A percentile compares a stretch with the other conserved stretches of the same genome.
phyloP scores from a whole-genome alignment of 2,329 filamentous ascomycete genomes.

The Alternaria burnsii region DNA sequence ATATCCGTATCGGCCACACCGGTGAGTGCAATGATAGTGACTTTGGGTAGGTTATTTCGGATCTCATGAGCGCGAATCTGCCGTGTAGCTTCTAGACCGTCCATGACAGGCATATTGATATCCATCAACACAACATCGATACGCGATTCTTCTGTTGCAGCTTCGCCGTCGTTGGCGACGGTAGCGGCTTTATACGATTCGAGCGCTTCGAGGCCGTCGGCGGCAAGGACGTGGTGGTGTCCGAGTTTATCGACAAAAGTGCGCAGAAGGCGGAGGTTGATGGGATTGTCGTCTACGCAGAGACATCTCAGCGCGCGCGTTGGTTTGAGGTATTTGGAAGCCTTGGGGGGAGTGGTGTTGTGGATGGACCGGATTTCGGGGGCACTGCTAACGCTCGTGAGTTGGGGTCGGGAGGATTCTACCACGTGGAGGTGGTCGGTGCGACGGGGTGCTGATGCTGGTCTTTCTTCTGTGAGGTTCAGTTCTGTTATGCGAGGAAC shows the following conservation, averaged over 20 bases:
- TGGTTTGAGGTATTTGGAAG: conserved; percentile 25
- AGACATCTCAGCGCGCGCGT: conserved; percentile 42
- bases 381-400: conserved; percentile 42
- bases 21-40: conserved; percentile 62
- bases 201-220: conserved; percentile 50
- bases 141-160: conserved; percentile 15
- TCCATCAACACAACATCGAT: conserved; percentile 49
- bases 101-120: conserved; percentile 51
- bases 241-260: conserved; percentile 49
- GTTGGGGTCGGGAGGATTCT: conserved; percentile 32
- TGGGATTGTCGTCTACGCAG: conserved; percentile 52
- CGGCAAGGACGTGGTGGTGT: conserved; percentile 44
- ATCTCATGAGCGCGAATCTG: conserved; percentile 58
- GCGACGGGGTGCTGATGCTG: conserved; percentile 16
- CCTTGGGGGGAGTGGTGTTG: conserved; percentile 25
- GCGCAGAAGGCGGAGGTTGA: conserved; percentile 50
- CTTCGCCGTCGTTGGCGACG: conserved; percentile 4
- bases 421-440: conserved; percentile 15
- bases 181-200: conserved; percentile 37
- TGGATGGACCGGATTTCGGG: conserved; percentile 39
- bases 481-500: conserved; percentile 34
- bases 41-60: conserved; percentile 51
- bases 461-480: conserved; percentile 33
- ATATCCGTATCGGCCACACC: conserved; percentile 61
- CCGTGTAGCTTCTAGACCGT: conserved; percentile 52